Evolutionary conservation across 208 protist genomes (phyloP), one percentile per base, ranked within the genome.

Genomic region (Crithidia fasciculata): DNA sequence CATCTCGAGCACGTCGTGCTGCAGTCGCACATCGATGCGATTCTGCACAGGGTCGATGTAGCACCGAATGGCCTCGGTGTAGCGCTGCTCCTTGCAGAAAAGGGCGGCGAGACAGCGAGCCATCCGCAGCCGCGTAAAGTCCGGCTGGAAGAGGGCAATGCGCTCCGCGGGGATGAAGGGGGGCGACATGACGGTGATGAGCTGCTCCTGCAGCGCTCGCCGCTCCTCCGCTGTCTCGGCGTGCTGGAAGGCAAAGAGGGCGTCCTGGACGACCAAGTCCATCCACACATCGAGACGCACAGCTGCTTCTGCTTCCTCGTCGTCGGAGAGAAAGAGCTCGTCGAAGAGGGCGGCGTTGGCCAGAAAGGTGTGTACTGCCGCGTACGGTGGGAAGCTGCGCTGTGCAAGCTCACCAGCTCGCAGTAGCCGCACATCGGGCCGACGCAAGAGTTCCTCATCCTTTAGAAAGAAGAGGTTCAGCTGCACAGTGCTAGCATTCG

Each of bases 1-100:
- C 59, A 94, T 74, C 10, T 16, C 36, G 66, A 96, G 93, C 39
- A 94, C 80, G 55, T 82, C 83, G 44, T 79, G 69, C 8, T 79
- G 63, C 39, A 96, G 78, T 10, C 54, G 63, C 45, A 77, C 36
- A 58, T 96, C 88, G 2, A 76, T 43, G 9, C 53, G 28, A 52
- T 85, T 84, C 63, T 82, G 76, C 45, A 80, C 81, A 28, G 76
- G 80, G 52, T 87, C 76, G 39, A 90, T 66, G 80, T 86, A 94
- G 69, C 82, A 86, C 56, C 85, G 81, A 60, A 96, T 94, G 13
- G 83, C 86, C 36, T 88, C 81, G 5, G n/a, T 52, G 58, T 87
- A 96, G 39, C 85, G 57, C 37, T 69, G 66, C 37, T 85, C 76
- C 12, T 72, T 64, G 66, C 78, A 88, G 18, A 82, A 54, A 16